A percentile compares a stretch with the other conserved stretches of the same genome.
Evolutionary conservation across 768 basidiomycete species (phyloP).

Genomic region (Termitomyces sp.): DNA sequence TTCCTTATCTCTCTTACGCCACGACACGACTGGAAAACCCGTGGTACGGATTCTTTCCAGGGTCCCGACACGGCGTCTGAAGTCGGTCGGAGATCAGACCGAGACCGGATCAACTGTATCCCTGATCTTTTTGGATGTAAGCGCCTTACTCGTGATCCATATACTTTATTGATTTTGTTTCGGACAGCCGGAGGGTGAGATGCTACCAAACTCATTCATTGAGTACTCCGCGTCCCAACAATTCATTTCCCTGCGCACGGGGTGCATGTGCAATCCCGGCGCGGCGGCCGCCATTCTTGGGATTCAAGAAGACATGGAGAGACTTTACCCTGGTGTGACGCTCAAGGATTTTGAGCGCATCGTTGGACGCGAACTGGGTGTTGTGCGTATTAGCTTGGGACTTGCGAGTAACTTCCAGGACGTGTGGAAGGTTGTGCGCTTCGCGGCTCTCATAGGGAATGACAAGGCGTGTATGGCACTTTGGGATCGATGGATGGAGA

Average conservation of each 20-base stretch:
- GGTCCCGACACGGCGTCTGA: constrained; percentile 49
- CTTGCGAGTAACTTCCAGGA: constrained; percentile 79
- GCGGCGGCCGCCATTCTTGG: constrained; percentile 72
- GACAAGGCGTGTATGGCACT: constrained; percentile 32
- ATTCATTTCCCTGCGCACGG: constrained; percentile 74
- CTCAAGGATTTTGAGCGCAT: constrained; percentile 57
- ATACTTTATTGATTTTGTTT: constrained; percentile 1
- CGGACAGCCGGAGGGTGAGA: constrained; percentile 57
- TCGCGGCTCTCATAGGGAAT: constrained; percentile 43
- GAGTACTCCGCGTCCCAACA: constrained; percentile 63
- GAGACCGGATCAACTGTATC: constrained; percentile 65
- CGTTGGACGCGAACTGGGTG: constrained; percentile 69
- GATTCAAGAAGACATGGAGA: constrained; percentile 61
- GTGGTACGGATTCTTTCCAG: constrained; percentile 70
- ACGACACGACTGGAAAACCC: constrained; percentile 55
- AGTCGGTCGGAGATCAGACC: constrained; percentile 59
- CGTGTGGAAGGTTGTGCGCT: constrained; percentile 54
- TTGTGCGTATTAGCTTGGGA: constrained; percentile 75
- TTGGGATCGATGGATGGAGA: constrained; percentile 38
- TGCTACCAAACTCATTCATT: constrained; percentile 71
- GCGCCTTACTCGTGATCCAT: constrained; percentile 18
- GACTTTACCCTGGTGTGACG: constrained; percentile 56
- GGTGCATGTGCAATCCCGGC: constrained; percentile 88
- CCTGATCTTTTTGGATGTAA: constrained; percentile 60
- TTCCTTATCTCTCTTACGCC: constrained; percentile 55